A percentile compares a stretch with the other conserved stretches of the same genome.
phyloP scores from a whole-genome alignment of 1,139 yeast species.

The Kodamaea suecica region DNA sequence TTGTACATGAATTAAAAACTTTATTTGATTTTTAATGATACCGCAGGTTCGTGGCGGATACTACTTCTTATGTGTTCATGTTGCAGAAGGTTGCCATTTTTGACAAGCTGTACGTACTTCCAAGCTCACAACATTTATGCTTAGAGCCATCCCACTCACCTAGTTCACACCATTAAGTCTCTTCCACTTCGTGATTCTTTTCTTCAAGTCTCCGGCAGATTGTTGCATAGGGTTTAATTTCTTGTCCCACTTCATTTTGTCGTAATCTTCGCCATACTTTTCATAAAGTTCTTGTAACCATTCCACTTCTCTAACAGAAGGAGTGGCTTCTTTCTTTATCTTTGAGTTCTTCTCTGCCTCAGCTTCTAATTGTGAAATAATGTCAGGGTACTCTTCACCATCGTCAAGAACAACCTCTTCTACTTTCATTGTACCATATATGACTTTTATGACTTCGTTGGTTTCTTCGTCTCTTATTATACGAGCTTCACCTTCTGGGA shows the following conservation, averaged over 20 bases:
- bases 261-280: slow-evolving; percentile 85
- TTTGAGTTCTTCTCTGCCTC: slow-evolving; percentile 52
- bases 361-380: slow-evolving; percentile 67
- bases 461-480: slow-evolving; percentile 66
- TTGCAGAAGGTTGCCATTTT: too few species aligned
- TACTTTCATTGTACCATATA: slow-evolving; percentile 60
- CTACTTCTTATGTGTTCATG: too few species aligned
- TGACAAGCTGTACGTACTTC: too few species aligned
- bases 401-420: slow-evolving; percentile 22
- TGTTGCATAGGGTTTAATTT: slow-evolving; percentile 82
- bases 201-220: slow-evolving; percentile 76
- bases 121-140: too few species aligned
- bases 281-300: slow-evolving; percentile 66
- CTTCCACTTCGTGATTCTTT: slow-evolving; percentile 67
- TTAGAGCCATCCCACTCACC: too few species aligned
- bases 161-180: slow-evolving; percentile 32
- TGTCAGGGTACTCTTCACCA: slow-evolving; percentile 36
- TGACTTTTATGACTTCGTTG: slow-evolving; percentile 66
- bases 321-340: slow-evolving; percentile 50
- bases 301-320: slow-evolving; percentile 68
- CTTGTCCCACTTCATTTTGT: slow-evolving; percentile 88
- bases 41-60: too few species aligned
- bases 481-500: slow-evolving; percentile 80
- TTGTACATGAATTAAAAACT: too few species aligned
- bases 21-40: too few species aligned